These are phyloP conservation scores for Botrytis pseudocinerea DNA, from an alignment of 2,329 filamentous ascomycete species.

Conservation along the genomic window DNA sequence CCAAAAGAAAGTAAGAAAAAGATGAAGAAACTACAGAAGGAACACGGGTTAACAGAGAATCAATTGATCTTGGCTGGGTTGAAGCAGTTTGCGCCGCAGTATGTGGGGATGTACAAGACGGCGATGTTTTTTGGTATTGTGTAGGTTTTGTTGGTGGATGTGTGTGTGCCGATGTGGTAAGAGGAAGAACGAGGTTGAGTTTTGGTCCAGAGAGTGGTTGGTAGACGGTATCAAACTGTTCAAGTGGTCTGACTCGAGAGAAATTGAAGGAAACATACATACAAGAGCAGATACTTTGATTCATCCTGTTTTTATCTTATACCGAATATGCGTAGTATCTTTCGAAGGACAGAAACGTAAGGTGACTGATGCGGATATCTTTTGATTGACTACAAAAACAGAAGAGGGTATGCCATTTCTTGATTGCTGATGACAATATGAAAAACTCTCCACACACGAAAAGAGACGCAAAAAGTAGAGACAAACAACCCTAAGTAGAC, in stretches of 20 bases:
- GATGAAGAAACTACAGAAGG: neutral
- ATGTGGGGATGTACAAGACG: neutral
- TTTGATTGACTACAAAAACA: neutral
- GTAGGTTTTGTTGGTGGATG: neutral
- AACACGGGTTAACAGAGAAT: neutral
- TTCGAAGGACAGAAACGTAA: neutral
- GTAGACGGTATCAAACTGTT: neutral
- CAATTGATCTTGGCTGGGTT: neutral
- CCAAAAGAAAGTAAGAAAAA: neutral
- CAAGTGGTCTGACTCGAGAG: neutral
- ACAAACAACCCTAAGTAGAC: neutral
- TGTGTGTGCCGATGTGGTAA: neutral
- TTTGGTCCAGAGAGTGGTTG: neutral
- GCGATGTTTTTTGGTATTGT: slow-evolving; percentile 13
- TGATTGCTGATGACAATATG: too few relatives aligned
- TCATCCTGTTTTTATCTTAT: neutral
- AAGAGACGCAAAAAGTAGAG: neutral
- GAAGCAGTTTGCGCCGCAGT: slow-evolving; percentile 1
- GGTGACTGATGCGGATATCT: neutral
- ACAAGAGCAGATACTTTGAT: neutral
- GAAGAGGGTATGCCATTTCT: neutral
- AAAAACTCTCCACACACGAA: neutral
- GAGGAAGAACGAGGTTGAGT: neutral
- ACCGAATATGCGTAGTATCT: neutral
- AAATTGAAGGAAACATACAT: neutral